Evolutionary conservation across 225 moss, liverwort and hornwort species (phyloP).

Genomic region (Climacium dendroides): DNA sequence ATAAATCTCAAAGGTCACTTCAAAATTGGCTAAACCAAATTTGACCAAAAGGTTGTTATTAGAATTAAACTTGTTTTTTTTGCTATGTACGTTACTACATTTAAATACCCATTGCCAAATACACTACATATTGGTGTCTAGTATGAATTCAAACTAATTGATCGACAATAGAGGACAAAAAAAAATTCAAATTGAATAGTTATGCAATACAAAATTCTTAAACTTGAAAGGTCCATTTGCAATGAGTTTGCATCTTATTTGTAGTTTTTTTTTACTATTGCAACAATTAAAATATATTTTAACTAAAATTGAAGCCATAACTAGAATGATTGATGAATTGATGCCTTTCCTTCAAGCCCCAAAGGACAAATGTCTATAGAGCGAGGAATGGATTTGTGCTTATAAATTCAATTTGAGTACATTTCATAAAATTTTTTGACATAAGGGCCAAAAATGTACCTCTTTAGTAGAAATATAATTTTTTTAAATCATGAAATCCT

Average conservation of each 20-base stretch:
- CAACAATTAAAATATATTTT: background rate
- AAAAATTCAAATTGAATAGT: background rate
- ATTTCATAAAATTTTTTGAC: background rate
- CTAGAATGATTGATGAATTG: too few species aligned
- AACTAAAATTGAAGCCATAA: too few species aligned
- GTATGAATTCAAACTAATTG: background rate
- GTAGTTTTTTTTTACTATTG: background rate
- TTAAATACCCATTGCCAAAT: background rate
- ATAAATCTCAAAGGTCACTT: background rate
- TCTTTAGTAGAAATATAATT: background rate
- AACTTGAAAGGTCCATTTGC: background rate
- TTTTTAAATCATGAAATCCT: background rate
- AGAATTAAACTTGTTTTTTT: background rate
- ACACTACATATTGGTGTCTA: background rate
- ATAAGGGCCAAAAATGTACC: background rate
- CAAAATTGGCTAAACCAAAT: background rate
- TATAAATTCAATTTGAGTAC: background rate
- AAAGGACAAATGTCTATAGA: background rate
- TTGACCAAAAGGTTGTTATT: accelerated
- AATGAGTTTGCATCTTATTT: background rate
- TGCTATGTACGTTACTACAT: background rate
- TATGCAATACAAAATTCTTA: background rate
- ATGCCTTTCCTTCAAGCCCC: background rate
- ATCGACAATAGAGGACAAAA: background rate
- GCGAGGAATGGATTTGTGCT: background rate